A percentile compares a stretch with the other conserved stretches of the same genome.
phyloP scores from a whole-genome alignment of 768 basidiomycete species.

The Boletus tomentosulus region DNA sequence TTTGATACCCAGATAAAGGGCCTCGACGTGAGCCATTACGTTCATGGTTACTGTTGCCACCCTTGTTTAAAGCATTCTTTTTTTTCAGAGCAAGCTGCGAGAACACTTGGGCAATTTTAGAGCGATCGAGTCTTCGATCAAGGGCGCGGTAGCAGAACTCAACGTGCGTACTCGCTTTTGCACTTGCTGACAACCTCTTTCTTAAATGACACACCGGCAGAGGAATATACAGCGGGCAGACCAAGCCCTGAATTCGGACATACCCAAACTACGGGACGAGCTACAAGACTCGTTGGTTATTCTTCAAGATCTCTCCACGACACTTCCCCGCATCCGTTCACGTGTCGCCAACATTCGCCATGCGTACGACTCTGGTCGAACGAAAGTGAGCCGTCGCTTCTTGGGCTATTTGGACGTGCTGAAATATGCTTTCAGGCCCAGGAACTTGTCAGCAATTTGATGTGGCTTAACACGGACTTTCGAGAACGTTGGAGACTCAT shows the following conservation, averaged over 20 bases:
- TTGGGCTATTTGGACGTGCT: neutral
- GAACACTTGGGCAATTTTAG: slow-evolving; percentile 73
- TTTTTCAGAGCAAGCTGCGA: slow-evolving; percentile 53
- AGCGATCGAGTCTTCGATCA: slow-evolving; percentile 65
- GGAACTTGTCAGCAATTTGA: slow-evolving; percentile 56
- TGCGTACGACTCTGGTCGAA: slow-evolving; percentile 69
- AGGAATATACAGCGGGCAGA: slow-evolving; percentile 57
- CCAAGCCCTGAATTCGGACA: slow-evolving; percentile 52
- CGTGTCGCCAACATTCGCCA: slow-evolving; percentile 59
- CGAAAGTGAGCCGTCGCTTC: slow-evolving; percentile 44
- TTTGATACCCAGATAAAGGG: slow-evolving; percentile 59
- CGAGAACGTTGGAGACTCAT: slow-evolving; percentile 71
- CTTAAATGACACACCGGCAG: slow-evolving; percentile 30
- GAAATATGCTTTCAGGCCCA: slow-evolving; percentile 45
- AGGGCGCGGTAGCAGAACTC: slow-evolving; percentile 57
- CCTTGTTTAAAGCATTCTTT: neutral
- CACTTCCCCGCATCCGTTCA: slow-evolving; percentile 54
- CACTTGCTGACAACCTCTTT: neutral
- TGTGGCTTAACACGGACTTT: slow-evolving; percentile 76
- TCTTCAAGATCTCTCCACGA: slow-evolving; percentile 53
- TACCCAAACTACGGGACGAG: slow-evolving; percentile 57
- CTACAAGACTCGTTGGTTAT: slow-evolving; percentile 59
- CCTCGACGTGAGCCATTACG: slow-evolving; percentile 42
- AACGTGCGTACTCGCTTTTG: slow-evolving; percentile 41
- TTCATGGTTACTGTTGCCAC: neutral